Conservation (phyloP, 2,329 filamentous ascomycete species). For the Cercospora beticola region DNA sequence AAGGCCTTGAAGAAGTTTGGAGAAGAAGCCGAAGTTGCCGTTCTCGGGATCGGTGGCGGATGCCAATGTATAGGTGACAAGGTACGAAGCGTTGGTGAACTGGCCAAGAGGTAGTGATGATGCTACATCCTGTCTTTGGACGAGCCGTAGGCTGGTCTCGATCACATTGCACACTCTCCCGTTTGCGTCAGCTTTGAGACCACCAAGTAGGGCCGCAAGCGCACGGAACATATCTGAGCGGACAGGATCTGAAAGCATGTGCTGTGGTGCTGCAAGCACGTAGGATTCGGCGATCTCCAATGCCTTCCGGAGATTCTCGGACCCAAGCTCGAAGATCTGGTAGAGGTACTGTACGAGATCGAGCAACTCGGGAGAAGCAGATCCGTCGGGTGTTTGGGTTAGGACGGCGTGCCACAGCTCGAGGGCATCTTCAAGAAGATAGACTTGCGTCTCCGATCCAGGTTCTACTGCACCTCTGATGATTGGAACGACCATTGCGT, state of each 20-base stretch:
- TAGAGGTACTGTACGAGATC: constrained; percentile 47
- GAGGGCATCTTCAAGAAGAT: constrained; percentile 86
- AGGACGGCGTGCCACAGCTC: constrained; percentile 84
- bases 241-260: constrained; percentile 47
- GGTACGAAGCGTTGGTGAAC: constrained; percentile 18
- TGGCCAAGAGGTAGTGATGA: constrained; percentile 18
- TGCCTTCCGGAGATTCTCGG: constrained; percentile 49
- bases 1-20: constrained; percentile 51
- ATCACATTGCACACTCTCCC: constrained; percentile 48
- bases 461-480: constrained; percentile 77
- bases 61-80: constrained; percentile 21
- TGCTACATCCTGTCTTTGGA: constrained; percentile 40
- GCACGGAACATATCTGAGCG: constrained; percentile 42
- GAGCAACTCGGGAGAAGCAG: constrained; percentile 46
- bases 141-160: constrained; percentile 47
- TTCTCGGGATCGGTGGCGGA: constrained; percentile 18
- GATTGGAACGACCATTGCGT: constrained; percentile 76
- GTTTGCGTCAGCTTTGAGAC: constrained; percentile 50
- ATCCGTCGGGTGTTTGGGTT: constrained; percentile 51
- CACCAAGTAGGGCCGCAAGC: constrained; percentile 45
- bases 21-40: constrained; percentile 53
- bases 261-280: constrained; percentile 47
- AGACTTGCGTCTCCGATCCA: constrained; percentile 69
- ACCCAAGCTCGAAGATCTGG: constrained; percentile 50
- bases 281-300: constrained; percentile 53